Evolutionary conservation across 768 basidiomycete genomes (phyloP).

Genomic region (Coprinopsis strossmayeri): DNA sequence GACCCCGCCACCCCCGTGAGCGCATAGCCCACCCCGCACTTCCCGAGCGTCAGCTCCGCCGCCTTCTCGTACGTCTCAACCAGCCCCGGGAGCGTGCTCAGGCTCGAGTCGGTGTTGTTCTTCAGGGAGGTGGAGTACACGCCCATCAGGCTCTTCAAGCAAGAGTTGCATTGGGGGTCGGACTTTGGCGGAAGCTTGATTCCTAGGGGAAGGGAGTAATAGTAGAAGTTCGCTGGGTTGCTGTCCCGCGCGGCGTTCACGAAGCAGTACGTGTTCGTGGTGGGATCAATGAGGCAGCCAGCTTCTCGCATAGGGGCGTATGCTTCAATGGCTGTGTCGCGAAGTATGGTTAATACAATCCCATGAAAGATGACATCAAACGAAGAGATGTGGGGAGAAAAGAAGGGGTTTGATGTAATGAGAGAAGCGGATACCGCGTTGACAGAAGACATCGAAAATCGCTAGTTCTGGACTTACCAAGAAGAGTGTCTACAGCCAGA

Average conservation of each 20-base stretch:
- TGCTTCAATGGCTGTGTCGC: conserved; percentile 53
- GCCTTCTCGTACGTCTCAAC: conserved; percentile 42
- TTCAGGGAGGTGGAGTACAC: conserved; percentile 42
- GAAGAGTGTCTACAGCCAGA: conserved; percentile 47
- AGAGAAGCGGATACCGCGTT: too few species aligned
- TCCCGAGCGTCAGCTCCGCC: conserved; percentile 34
- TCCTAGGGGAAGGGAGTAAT: conserved; percentile 65
- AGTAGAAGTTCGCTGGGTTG: conserved; percentile 64
- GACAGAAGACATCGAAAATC: too few species aligned
- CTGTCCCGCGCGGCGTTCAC: conserved; percentile 50
- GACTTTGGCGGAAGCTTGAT: conserved; percentile 40
- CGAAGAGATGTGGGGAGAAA: not conserved
- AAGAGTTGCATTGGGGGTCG: conserved; percentile 52
- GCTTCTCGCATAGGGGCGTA: conserved; percentile 56
- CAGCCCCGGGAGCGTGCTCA: conserved; percentile 30
- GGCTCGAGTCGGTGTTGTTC: conserved; percentile 18
- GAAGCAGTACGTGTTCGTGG: conserved; percentile 67
- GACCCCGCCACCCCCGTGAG: conserved; percentile 15
- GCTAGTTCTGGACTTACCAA: too few species aligned
- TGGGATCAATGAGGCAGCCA: conserved; percentile 54
- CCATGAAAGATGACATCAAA: not conserved
- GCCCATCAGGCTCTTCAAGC: conserved; percentile 53
- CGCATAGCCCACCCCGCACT: conserved; percentile 50
- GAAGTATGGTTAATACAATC: not conserved
- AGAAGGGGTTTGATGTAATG: not conserved